A percentile compares a stretch with the other conserved stretches of the same genome.
Evolutionary conservation across 2,329 filamentous ascomycete genomes (phyloP).

Genomic region (Ophiostoma himal-ulmi): DNA sequence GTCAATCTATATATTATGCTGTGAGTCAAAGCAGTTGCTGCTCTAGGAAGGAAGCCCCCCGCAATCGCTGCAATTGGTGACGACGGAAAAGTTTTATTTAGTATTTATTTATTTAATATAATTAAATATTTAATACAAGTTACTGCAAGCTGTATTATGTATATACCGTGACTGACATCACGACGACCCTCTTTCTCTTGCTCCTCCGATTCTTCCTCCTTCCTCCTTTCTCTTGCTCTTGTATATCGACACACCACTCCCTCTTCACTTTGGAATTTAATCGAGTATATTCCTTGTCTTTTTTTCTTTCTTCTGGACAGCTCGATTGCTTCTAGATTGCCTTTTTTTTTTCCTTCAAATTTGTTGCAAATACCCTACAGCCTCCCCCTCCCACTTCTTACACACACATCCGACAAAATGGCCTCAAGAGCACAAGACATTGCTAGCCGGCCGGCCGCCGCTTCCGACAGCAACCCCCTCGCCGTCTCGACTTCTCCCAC

Average conservation of each 20-base stretch:
- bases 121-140: background rate
- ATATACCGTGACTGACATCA: constrained; percentile 11
- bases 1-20: background rate
- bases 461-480: constrained; percentile 39
- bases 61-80: constrained; percentile 6
- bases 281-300: background rate
- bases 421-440: constrained; percentile 27
- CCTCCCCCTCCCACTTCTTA: background rate
- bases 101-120: constrained; percentile 3
- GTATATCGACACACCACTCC: background rate
- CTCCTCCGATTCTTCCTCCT: background rate
- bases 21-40: background rate
- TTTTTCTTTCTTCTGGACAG: background rate
- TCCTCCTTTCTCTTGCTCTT: constrained; percentile 6
- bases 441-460: constrained; percentile 40
- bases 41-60: constrained; percentile 1
- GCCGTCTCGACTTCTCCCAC: constrained; percentile 70
- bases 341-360: background rate
- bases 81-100: constrained; percentile 1
- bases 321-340: constrained; percentile 1
- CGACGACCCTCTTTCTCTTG: background rate
- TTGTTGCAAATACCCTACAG: constrained; percentile 1
- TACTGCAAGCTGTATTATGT: background rate
- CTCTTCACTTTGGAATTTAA: background rate
- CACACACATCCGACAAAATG: constrained; percentile 22